Conservation (phyloP, 805 yeast species). For the Saturnispora diversa region DNA sequence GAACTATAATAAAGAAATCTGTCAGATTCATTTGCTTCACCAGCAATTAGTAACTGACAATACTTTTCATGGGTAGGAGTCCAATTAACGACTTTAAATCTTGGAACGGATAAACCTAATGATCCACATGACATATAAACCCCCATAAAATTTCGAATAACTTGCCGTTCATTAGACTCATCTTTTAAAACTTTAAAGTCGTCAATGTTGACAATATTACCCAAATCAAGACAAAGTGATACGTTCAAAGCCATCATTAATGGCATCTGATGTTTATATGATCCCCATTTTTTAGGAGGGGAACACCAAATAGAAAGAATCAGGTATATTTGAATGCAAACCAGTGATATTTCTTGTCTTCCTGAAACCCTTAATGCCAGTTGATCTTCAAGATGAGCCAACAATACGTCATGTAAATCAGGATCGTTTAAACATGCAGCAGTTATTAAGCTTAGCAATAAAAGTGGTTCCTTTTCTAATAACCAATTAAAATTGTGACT, state of each 20-base stretch:
- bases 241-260: constrained; percentile 38
- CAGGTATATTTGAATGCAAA: constrained; percentile 36
- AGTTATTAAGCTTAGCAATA: constrained; percentile 36
- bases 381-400: constrained; percentile 38
- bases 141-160: constrained; percentile 38
- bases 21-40: constrained; percentile 34
- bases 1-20: constrained; percentile 39
- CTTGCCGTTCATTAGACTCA: constrained; percentile 29
- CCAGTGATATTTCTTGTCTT: constrained; percentile 36
- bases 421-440: constrained; percentile 42
- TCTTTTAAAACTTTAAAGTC: constrained; percentile 23
- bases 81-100: constrained; percentile 45
- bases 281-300: constrained; percentile 45
- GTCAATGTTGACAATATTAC: constrained; percentile 29
- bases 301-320: constrained; percentile 45
- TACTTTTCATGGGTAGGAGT: constrained; percentile 36
- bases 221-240: constrained; percentile 43
- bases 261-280: constrained; percentile 45
- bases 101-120: constrained; percentile 41
- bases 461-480: constrained; percentile 35
- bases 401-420: constrained; percentile 34
- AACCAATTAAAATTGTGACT: constrained; percentile 34
- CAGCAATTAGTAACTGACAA: constrained; percentile 28
- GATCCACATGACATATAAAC: constrained; percentile 46
- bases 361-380: constrained; percentile 38